Evolutionary conservation across 2,329 filamentous ascomycete species (phyloP), one percentile per base, ranked within the genome.

Genomic region (Didymella glomerata): DNA sequence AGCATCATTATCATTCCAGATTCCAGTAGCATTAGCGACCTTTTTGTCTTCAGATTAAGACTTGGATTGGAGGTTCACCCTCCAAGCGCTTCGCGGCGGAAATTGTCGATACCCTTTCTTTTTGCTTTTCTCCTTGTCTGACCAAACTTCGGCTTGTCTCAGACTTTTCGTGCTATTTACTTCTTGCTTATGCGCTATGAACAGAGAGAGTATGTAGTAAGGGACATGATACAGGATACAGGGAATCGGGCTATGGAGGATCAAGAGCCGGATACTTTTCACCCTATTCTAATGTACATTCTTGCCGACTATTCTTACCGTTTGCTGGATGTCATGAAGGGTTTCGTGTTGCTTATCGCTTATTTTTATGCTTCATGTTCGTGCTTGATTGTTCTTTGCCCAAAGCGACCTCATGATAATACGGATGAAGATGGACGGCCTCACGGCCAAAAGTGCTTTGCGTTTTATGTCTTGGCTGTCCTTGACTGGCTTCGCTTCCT

Each of bases 101-200:
- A 60, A 69, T 63, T 69, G 67, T 73, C 67, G 71, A 75, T 75
- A 75, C 72, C 72, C 69, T 69, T 68, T 57, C 42, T 54, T 67
- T 48, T 51, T 55, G 53, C 54, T 53, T 38, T 49, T 60, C 20
- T 54, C 27, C 32, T 28, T 42, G 42, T 44, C 47, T 47, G 27
- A 20, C 2, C 45, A 48, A 42, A 54, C 42, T 22, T 54, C 24
- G 42, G 50, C 47, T 32, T 47, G 61, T 11, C 20, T 30, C 41
- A 48, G 53, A 24, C 34, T 25, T 61, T 38, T 60, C 53, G 22
- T 54, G 48, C 30, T 48, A 56, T 47, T 54, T 58, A 54, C n/a
- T 22, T 40, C 30, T 18, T 52, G 41, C 25, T 53, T 34, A 45
- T 47, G 32, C 25, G 32, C 10, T 46, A 40, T 14, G 40, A 28